Evolutionary conservation across 2,329 filamentous ascomycete species (phyloP).

Genomic region (Ambrosiella beaveri): DNA sequence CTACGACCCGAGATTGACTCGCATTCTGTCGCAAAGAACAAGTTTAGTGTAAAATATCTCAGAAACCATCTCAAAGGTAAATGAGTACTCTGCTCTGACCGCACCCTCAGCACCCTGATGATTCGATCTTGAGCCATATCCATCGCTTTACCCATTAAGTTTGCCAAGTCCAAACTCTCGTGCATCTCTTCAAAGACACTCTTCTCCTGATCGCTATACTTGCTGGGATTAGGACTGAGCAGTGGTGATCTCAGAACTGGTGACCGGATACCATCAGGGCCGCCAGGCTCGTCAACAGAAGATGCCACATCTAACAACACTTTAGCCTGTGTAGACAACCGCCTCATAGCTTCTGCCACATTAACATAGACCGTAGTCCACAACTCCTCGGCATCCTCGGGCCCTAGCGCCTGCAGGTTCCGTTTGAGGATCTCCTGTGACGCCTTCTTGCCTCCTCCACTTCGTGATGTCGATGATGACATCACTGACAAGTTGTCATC

Average conservation of each 20-base stretch:
- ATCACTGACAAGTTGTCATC: conserved; percentile 85
- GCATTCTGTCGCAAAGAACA: conserved; percentile 72
- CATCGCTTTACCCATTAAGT: conserved; percentile 61
- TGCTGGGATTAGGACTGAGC: conserved; percentile 30
- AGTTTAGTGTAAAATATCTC: conserved; percentile 66
- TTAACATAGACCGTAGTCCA: conserved; percentile 70
- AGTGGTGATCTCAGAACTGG: conserved; percentile 34
- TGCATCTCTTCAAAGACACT: conserved; percentile 56
- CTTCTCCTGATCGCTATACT: conserved; percentile 24
- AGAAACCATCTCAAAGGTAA: conserved; percentile 55
- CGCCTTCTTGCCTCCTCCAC: conserved; percentile 1
- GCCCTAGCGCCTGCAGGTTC: conserved; percentile 69
- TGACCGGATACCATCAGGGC: conserved; percentile 25
- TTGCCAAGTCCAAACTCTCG: conserved; percentile 58
- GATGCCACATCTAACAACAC: conserved; percentile 88
- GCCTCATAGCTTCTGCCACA: conserved; percentile 69
- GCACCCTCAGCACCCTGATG: conserved; percentile 58
- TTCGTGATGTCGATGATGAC: conserved; percentile 56
- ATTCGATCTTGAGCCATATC: conserved; percentile 66
- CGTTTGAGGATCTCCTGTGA: conserved; percentile 78
- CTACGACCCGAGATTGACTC: conserved; percentile 69
- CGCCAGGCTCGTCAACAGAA: conserved; percentile 29
- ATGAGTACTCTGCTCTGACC: conserved; percentile 53
- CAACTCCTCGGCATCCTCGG: conserved; percentile 70
- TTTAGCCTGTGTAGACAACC: conserved; percentile 81